A percentile compares a stretch with the other conserved stretches of the same genome.
phyloP scores from a whole-genome alignment of 1,284 basidiomycete genomes.

The Rhodotorula sp. region DNA sequence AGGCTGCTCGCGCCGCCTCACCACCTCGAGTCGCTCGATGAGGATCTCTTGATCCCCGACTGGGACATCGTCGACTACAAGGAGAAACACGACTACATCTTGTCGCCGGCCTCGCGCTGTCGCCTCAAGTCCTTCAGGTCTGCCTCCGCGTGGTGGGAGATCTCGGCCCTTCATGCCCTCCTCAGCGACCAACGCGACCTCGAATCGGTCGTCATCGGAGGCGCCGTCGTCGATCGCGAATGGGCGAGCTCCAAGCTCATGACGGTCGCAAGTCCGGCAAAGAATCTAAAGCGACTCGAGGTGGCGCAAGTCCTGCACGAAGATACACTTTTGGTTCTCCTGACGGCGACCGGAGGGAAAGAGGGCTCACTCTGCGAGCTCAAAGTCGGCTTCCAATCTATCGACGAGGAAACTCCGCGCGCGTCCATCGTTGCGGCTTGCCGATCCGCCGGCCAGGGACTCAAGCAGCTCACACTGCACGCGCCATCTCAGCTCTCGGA shows the following conservation, averaged over 20 bases:
- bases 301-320: slow-evolving; percentile 28
- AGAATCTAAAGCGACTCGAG: slow-evolving; percentile 1
- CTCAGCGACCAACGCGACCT: slow-evolving; percentile 4
- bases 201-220: slow-evolving; percentile 9
- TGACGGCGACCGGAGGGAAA: neutral
- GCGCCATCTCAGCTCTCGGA: slow-evolving; percentile 18
- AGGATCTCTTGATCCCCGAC: slow-evolving; percentile 21
- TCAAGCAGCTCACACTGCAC: slow-evolving; percentile 10
- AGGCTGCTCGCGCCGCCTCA: slow-evolving; percentile 2
- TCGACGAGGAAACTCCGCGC: slow-evolving; percentile 34
- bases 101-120: neutral
- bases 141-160: slow-evolving; percentile 25
- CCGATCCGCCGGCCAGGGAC: neutral
- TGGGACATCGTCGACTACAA: slow-evolving; percentile 17
- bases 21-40: slow-evolving; percentile 3
- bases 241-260: slow-evolving; percentile 13
- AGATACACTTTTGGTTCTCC: slow-evolving; percentile 32
- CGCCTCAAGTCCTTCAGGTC: slow-evolving; percentile 1
- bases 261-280: neutral
- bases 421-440: slow-evolving; percentile 19
- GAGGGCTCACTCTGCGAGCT: neutral
- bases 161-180: slow-evolving; percentile 14
- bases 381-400: slow-evolving; percentile 9
- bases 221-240: slow-evolving; percentile 32
- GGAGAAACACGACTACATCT: slow-evolving; percentile 9